Conservation (phyloP, 768 basidiomycete species). For the Russula abietina region DNA sequence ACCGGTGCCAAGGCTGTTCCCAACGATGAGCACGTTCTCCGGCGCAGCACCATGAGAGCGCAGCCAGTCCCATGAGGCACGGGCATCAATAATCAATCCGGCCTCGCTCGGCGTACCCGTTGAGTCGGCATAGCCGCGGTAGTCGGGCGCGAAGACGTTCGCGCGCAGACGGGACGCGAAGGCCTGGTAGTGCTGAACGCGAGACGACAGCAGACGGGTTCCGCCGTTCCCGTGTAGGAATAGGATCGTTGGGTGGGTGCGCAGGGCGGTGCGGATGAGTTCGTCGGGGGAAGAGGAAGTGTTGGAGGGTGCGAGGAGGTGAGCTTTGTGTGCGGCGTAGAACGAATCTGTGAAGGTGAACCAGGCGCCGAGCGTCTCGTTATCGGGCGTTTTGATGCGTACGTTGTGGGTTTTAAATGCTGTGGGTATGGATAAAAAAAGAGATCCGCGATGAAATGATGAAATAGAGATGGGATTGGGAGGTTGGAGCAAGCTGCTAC, state of each 20-base stretch:
- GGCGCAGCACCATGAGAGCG: constrained; percentile 48
- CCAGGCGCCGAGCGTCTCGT: constrained; percentile 80
- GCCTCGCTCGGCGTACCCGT: constrained; percentile 67
- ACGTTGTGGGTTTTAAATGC: constrained; percentile 62
- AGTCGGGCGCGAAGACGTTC: constrained; percentile 85
- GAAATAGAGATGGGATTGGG: neutral
- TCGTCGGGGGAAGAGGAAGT: constrained; percentile 31
- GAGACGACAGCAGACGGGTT: constrained; percentile 60
- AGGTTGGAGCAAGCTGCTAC: neutral
- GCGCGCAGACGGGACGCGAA: constrained; percentile 59
- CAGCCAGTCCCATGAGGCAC: constrained; percentile 78
- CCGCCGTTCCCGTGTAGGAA: constrained; percentile 90
- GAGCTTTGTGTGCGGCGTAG: constrained; percentile 33
- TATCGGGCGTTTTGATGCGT: constrained; percentile 65
- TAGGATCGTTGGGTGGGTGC: constrained; percentile 66
- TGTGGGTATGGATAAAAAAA: neutral
- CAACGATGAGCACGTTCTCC: constrained; percentile 64
- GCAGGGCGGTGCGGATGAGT: constrained; percentile 50
- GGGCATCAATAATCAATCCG: constrained; percentile 68
- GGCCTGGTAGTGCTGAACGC: constrained; percentile 62
- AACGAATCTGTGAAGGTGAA: constrained; percentile 65
- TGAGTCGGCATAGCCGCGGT: constrained; percentile 89
- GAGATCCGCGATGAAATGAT: neutral
- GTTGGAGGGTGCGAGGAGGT: constrained; percentile 38
- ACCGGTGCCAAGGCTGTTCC: constrained; percentile 87